Base-by-base conservation (phyloP, 257 asterid genomes). In the Gentiana dahurica region DNA sequence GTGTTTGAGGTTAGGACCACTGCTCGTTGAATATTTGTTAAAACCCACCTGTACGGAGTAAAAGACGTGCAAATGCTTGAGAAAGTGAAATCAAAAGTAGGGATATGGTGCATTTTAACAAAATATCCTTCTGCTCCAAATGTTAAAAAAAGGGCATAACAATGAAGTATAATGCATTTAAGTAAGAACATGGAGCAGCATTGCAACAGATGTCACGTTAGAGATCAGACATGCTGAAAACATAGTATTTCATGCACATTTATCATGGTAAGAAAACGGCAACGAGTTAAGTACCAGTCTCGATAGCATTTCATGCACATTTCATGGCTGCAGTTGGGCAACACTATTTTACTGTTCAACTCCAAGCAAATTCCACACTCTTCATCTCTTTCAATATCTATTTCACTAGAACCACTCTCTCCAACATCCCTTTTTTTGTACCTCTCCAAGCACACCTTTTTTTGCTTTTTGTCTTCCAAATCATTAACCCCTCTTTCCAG, bases 291-390 rank as follows among this genome's bases (percentile, higher is more conserved):
- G 53, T 85, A 91, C 98, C 98, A 91, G 50, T 91, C 95, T 43
- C 79, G 83, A 81, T 87, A 91, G 84, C 98, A 91, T 77, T 84
- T 87, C 71, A 85, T 65, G 79, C 98, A 91, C 82, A 91, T 70
- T 72, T 83, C 80, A 41, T 87, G 98, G 61, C 74, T 81, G 73
- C 96, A 91, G 69, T 73, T 77, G 10, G 98, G 96, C 77, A 91
- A 73, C 68, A 91, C 98, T 41, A 87, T 77, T 74, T 91, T 91
- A 66, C 79, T 73, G 50, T 83, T 83, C 62, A 67, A 69, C 82
- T 91, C 96, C 97, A 91, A 81, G 82, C 98, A 91, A 65, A 92
- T 88, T 59, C 95, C 97, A 71, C 99, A 92, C 74, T 92, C 98
- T 36, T 85, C 95, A 64, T 91, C 98, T 79, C 94, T 76, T 70